Evolutionary conservation across 371 early-diverging fungal species (phyloP), one percentile per base, ranked within the genome.

Genomic region (Mucor plumbeus): DNA sequence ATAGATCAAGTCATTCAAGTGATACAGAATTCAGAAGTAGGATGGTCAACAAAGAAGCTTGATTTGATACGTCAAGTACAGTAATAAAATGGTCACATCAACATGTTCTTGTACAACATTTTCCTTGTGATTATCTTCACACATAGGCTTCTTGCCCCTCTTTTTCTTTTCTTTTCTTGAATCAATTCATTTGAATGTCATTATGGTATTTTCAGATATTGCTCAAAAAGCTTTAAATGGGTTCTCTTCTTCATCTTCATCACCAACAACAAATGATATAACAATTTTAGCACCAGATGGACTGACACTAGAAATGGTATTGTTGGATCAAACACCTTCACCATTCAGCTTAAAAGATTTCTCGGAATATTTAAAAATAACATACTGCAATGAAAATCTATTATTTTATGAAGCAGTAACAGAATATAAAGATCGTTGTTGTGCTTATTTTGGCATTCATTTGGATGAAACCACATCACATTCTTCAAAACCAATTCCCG

Each of bases 361-460:
- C 57, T 63, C 72, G 1, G 69, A 74, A 4, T 80, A 80, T 41
- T 59, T 80, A 6, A 72, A 74, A 47, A 60, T 65, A 41, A 76
- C 74, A 1, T 80, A 80, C 47, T 80, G 78, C 55, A 15, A 68
- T 3, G 81, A 80, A 53, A 80, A 80, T 50, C 62, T 80, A 7
- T 50, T 73, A 1, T 80, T 80, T 26, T 80, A 76, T 56, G 55
- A 73, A 66, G 76, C 79, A 11, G 76, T 76, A 19, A 63, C 48
- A 3, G 70, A 69, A n/a, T 79, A 79, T 33, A 59, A 59, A 50
- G 61, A 58, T 17, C 59, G 61, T 5, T 71, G 71, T 10, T 47
- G 36, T 5, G 60, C 65, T 34, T 63, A 65, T 35, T 56, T 66
- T 56, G 43, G 50, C 0, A 11, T 47, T 14, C 47, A 64, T 19